Evolutionary conservation across 2,329 filamentous ascomycete genomes (phyloP), one percentile per base, ranked within the genome.

Genomic region (Fusarium illudens): DNA sequence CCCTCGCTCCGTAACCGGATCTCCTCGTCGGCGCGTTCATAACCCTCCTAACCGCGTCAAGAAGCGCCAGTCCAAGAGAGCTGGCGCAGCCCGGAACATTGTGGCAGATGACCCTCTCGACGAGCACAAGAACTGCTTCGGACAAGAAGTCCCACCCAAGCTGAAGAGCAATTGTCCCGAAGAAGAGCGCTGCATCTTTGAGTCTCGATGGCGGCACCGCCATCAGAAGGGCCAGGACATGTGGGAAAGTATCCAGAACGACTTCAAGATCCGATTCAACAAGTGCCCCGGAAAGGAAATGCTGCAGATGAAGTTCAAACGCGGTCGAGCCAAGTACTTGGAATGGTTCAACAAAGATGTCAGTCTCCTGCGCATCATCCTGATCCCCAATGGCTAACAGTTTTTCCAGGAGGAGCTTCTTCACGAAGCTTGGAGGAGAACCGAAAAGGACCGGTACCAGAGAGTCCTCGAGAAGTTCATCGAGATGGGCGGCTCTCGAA

Each of bases 281-380:
- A 77, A 80, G 62, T 76, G 76, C 13, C 78, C 77, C 6, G 79
- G 81, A 34, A 84, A 84, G 65, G 83, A 85, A 50, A 81, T 81
- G 51, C 78, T 88, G 5, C 86, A 88, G 68, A 88, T 88, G 86
- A 85, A 84, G 71, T 80, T 86, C 37, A 82, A 82, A 12, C 81
- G 86, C 7, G 82, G 82, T 3, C 81, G 86, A 19, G 76, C 82
- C 56, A 84, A 82, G 64, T 83, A 83, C 54, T 78, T 81, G 12
- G 73, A 81, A 2, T 87, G 85, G 85, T 79, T 83, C 2, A 65
- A 76, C 10, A 73, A 70, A 63, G 86, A 88, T 76, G 86, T 87
- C 75, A 81, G 85, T 77, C 8, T 11, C 27, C 19, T 39, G 13
- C 13, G 12, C 20, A 20, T 10, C 13, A 10, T 12, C 10, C 5